Evolutionary conservation across 1,284 basidiomycete species (phyloP).

Genomic region (Trichosporon coremiiforme): DNA sequence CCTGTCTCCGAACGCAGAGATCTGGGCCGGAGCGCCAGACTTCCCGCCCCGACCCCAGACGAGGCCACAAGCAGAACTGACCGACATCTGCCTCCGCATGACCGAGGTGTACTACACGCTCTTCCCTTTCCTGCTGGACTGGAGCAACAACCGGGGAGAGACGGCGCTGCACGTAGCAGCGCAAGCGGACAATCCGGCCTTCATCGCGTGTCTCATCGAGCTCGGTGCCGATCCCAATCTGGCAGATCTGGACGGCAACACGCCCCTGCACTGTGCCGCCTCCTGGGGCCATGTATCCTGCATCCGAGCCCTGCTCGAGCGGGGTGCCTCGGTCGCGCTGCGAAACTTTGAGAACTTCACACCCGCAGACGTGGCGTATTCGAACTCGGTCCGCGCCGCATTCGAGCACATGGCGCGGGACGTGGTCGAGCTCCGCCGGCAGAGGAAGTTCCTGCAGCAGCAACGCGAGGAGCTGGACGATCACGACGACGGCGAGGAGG

Average conservation of each 20-base stretch:
- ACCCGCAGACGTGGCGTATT: constrained; percentile 88
- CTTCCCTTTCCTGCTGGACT: constrained; percentile 76
- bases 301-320: constrained; percentile 81
- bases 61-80: constrained; percentile 33
- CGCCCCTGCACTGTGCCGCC: constrained; percentile 75
- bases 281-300: constrained; percentile 62
- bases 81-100: constrained; percentile 40
- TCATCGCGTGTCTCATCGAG: constrained; percentile 73
- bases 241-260: constrained; percentile 86
- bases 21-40: constrained; percentile 35
- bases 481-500: neutral
- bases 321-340: constrained; percentile 76
- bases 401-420: constrained; percentile 42
- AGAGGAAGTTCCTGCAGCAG: neutral
- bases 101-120: constrained; percentile 44
- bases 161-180: constrained; percentile 87
- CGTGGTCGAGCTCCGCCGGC: constrained; percentile 36
- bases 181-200: constrained; percentile 82
- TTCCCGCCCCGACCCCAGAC: constrained; percentile 37
- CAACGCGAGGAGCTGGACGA: neutral
- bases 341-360: constrained; percentile 90
- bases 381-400: constrained; percentile 54
- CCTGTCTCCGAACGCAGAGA: constrained; percentile 37
- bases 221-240: constrained; percentile 83
- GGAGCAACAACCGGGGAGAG: constrained; percentile 83